These are phyloP conservation scores for Corchorus capsularis DNA, from an alignment of 345 rosid species.

Conservation along the genomic window DNA sequence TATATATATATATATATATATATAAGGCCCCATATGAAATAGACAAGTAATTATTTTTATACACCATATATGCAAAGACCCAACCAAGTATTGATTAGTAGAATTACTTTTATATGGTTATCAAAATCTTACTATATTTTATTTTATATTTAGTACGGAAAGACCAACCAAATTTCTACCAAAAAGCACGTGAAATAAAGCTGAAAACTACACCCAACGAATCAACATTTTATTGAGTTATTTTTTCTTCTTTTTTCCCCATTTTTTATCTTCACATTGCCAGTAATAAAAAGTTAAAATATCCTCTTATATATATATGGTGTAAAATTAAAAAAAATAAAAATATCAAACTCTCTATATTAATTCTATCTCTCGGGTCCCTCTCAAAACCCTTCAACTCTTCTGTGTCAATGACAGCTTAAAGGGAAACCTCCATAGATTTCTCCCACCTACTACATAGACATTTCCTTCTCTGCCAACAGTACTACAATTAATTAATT, in stretches of 20 bases:
- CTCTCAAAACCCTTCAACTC: not conserved
- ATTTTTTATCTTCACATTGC: not conserved
- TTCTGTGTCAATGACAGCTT: conserved; percentile 6
- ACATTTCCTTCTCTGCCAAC: conserved; percentile 3
- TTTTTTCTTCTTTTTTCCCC: not conserved
- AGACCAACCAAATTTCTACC: not conserved
- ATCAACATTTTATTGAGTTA: not conserved
- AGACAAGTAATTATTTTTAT: not conserved
- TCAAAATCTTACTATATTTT: not conserved
- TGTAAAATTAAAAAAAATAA: not conserved
- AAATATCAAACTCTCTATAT: not conserved
- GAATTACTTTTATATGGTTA: not conserved
- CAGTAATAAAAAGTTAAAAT: not conserved
- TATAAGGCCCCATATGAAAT: not conserved
- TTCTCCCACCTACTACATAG: conserved; percentile 14
- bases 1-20: too few relatives aligned
- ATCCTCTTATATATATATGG: not conserved
- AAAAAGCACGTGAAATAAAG: not conserved
- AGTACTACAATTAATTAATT: not conserved
- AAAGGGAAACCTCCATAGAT: conserved; percentile 16
- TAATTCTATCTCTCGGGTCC: not conserved
- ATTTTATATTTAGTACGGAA: not conserved
- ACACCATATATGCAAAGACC: too few relatives aligned
- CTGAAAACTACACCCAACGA: not conserved
- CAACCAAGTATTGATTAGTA: not conserved